Evolutionary conservation across 371 early-diverging fungal genomes (phyloP), one percentile per base, ranked within the genome.

Genomic region (Mucor piriformis): DNA sequence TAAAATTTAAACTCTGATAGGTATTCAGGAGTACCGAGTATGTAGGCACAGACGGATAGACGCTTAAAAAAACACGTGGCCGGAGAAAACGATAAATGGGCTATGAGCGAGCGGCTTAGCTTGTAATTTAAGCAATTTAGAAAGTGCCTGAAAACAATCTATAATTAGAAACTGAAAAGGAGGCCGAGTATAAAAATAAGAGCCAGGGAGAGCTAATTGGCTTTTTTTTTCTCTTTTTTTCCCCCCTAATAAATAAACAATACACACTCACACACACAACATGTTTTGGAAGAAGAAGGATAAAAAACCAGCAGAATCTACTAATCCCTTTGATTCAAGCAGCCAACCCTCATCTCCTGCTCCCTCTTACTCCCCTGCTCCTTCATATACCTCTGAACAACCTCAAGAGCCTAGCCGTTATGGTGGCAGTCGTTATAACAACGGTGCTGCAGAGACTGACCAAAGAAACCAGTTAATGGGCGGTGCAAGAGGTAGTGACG

Each of bases 231-330:
- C 40, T 53, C 23, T 42, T 29, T 18, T 25, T 35, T n/a, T 40
- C n/a, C n/a, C 5, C 27, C 16, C 42, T 42, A 3, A 18, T 16
- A 18, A 3, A 13, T 2, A n/a, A 8, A 50, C 37, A 37, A 37
- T n/a, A 37, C 4, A 29, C 27, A 50, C 35, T 16, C 34, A n/a
- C 25, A 12, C 3, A 48, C 7, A 23, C n/a, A 57, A 1, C 10
- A 67, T 67, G 67, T 67, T 67, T 55, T 67, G 67, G 67, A 62
- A 52, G 63, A 67, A 67, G 56, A 67, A 67, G 23, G 67, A 67
- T 46, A 67, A 67, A 27, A 56, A 58, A 24, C 42, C n/a, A 42
- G 53, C 52, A 54, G 62, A 57, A 38, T 57, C 67, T 18, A 67
- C 62, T 5, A 67, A 67, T 13, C 67, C 67, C 7, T 67, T 67